A percentile compares a stretch with the other conserved stretches of the same genome.
phyloP scores from a whole-genome alignment of 2,329 filamentous ascomycete genomes.

The Ophiostoma montium region DNA sequence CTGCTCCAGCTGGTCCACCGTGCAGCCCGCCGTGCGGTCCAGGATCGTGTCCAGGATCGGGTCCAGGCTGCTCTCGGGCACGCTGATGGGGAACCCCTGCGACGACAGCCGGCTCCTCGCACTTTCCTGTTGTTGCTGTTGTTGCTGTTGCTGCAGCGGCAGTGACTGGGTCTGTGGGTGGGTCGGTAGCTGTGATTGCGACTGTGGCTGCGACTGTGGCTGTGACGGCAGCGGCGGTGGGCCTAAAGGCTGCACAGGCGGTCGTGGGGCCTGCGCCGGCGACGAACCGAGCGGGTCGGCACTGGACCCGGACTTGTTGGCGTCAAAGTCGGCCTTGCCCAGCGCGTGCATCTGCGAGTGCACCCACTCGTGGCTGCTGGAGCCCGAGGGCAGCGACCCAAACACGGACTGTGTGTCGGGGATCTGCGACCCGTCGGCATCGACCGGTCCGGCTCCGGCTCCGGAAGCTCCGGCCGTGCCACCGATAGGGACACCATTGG shows the following conservation, averaged over 20 bases:
- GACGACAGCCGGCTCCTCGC: conserved; percentile 24
- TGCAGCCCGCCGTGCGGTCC: conserved; percentile 57
- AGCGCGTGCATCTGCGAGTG: conserved; percentile 44
- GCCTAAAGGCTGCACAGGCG: conserved; percentile 7
- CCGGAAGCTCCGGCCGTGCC: conserved; percentile 26
- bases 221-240: conserved; percentile 4
- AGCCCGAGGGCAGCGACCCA: conserved; percentile 22
- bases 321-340: conserved; percentile 20
- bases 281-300: neutral
- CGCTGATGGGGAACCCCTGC: conserved; percentile 30
- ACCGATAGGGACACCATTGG: conserved; percentile 54
- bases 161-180: no score
- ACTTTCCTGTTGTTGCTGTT: conserved; percentile 20
- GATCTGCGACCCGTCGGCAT: conserved; percentile 30
- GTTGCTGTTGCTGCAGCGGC: no score
- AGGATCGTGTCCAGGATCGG: conserved; percentile 50
- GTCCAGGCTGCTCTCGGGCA: conserved; percentile 35
- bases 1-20: conserved; percentile 90
- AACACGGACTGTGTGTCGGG: conserved; percentile 38
- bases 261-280: neutral
- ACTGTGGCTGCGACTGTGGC: neutral
- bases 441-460: neutral
- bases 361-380: conserved; percentile 35
- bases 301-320: neutral
- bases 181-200: conserved; percentile 19